Conservation (phyloP, 257 asterid species). For the Solanum peruvianum region DNA sequence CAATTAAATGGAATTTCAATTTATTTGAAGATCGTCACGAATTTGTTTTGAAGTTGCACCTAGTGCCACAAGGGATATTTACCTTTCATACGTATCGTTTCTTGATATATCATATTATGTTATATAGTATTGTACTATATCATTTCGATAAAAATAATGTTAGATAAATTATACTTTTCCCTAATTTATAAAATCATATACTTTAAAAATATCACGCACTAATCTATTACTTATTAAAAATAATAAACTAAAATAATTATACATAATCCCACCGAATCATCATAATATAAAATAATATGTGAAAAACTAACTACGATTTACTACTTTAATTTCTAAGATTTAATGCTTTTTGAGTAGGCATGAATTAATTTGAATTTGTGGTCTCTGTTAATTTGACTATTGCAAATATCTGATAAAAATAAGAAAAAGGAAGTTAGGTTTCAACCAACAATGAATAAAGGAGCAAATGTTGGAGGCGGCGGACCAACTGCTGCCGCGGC, state of each 20-base stretch:
- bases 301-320: no score
- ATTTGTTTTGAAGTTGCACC: neutral
- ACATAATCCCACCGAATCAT: neutral
- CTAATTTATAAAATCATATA: neutral
- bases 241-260: no score
- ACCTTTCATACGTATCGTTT: neutral
- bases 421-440: neutral
- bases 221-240: no score
- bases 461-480: slow-evolving; percentile 31
- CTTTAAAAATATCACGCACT: no score
- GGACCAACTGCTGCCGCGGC: slow-evolving; percentile 72
- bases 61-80: neutral
- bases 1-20: neutral
- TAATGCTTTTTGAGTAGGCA: no score
- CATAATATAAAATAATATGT: no score
- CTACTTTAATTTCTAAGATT: no score
- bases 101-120: neutral
- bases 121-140: neutral
- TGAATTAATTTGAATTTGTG: neutral
- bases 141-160: neutral
- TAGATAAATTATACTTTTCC: neutral
- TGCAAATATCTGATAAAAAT: neutral
- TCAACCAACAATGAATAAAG: slow-evolving; percentile 49
- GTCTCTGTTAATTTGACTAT: neutral
- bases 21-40: neutral